These are phyloP conservation scores for Trichoderma semiorbis DNA, from an alignment of 2,329 filamentous ascomycete genomes.

Conservation along the genomic window DNA sequence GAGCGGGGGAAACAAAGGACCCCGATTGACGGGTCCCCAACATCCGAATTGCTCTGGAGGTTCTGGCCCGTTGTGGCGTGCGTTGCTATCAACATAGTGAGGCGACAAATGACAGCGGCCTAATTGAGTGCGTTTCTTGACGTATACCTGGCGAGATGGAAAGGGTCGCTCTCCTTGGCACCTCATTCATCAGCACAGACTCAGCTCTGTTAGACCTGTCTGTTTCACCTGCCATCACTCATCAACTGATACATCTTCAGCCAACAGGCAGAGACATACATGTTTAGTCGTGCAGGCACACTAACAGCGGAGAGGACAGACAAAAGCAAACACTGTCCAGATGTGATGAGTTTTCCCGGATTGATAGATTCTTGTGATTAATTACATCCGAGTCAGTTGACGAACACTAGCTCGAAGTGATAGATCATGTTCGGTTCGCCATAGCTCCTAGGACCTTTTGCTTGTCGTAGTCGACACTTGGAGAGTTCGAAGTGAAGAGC, in stretches of 20 bases:
- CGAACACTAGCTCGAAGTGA: not conserved
- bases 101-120: not conserved
- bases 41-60: not conserved
- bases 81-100: not conserved
- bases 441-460: not conserved
- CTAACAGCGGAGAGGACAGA: not conserved
- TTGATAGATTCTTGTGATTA: not conserved
- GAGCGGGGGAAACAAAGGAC: not conserved
- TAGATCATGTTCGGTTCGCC: not conserved
- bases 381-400: not conserved
- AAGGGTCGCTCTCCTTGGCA: not conserved
- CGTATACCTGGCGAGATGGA: not conserved
- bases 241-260: not conserved
- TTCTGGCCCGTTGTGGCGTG: not conserved
- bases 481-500: not conserved
- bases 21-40: not conserved
- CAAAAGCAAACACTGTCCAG: not conserved
- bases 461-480: not conserved
- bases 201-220: not conserved
- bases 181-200: not conserved
- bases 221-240: not conserved
- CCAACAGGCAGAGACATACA: slow-evolving; percentile 8
- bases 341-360: not conserved
- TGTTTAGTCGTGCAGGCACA: not conserved
- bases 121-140: not conserved